phyloP scores from a whole-genome alignment of 2,329 filamentous ascomycete species.

The Hymenoscyphus linearis region DNA sequence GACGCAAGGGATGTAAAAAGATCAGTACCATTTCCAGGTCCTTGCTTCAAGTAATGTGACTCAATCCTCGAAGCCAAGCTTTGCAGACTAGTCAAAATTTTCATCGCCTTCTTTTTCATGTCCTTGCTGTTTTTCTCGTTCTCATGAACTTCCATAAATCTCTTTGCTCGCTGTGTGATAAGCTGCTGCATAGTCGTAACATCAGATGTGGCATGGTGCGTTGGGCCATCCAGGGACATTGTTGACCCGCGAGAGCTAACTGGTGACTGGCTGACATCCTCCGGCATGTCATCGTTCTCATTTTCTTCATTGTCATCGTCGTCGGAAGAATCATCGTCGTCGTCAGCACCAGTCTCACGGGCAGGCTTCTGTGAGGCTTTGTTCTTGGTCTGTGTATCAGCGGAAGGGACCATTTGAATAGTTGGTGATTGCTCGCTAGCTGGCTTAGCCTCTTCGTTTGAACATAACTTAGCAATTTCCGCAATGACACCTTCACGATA shows the following conservation, averaged over 20 bases:
- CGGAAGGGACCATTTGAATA: constrained; percentile 24
- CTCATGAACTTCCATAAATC: constrained; percentile 80
- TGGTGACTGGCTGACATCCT: constrained; percentile 34
- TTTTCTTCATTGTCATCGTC: constrained; percentile 46
- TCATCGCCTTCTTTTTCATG: constrained; percentile 72
- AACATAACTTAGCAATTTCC: constrained; percentile 79
- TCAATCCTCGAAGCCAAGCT: constrained; percentile 67
- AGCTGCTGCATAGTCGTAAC: constrained; percentile 59
- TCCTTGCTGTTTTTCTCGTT: constrained; percentile 63
- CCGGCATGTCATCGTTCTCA: constrained; percentile 49
- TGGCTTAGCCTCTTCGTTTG: constrained; percentile 24
- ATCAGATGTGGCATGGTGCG: constrained; percentile 44
- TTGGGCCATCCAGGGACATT: constrained; percentile 55
- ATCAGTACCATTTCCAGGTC: constrained; percentile 50
- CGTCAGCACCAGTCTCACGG: constrained; percentile 34
- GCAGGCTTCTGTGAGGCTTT: constrained; percentile 28
- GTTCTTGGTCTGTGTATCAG: constrained; percentile 31
- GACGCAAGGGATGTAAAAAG: constrained; percentile 72
- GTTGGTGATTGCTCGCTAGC: constrained; percentile 15
- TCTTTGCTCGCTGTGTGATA: constrained; percentile 72
- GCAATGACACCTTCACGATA: constrained; percentile 94
- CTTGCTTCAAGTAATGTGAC: constrained; percentile 58
- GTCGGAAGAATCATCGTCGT: constrained; percentile 32
- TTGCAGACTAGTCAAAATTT: constrained; percentile 70
- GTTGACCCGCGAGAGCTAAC: constrained; percentile 56